Base-by-base conservation (phyloP, 1,284 basidiomycete species). In the Athelia sp. region DNA sequence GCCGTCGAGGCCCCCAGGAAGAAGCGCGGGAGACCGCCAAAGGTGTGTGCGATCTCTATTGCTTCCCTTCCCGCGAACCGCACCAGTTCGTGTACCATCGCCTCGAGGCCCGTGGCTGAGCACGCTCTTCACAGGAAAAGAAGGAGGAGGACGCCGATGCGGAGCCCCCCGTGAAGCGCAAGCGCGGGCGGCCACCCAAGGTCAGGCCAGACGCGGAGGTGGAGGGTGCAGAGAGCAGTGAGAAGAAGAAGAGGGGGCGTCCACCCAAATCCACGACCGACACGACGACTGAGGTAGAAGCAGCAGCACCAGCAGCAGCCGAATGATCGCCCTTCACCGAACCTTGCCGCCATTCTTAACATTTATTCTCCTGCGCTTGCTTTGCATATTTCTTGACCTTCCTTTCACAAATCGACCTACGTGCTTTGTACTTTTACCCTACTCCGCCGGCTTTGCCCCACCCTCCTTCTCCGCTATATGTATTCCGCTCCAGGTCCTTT, bases 181-280 rank as follows among this genome's bases (percentile, higher is more conserved):
- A 75, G 64, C 74, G 87, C 56, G 87, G 86, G 42, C 80, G 87
- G 56, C 87, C 86, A 50, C 84, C 82, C 56, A 88, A 88, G 66
- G 72, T 77, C 52, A 84, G 79, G 64, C 74, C 75, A 43, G 68
- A 75, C 31, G 60, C 67, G 45, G 51, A 34, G 4, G 43, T 60
- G 6, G 55, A 62, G 45, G 69, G 68, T 17, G 67, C 69, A 26
- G 78, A 78, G 48, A 62, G 62, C 52, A 67, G 62, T 57, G 63
- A 67, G 51, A 85, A 81, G 78, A 83, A 74, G 76, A 88, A 81
- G 71, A 73, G 82, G 56, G 85, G 84, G 47, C 75, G 85, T 58
- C 86, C 85, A 58, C 79, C 81, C 62, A 89, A 89, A 78, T 79
- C 78, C 62, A 56, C 69, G 46, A 54, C 64, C 47, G 15, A 21